Percentiles rank a stretch among this genome's conserved stretches.
Conservation (phyloP, 2,329 filamentous ascomycete genomes). For the Aspergillus versicolor region DNA sequence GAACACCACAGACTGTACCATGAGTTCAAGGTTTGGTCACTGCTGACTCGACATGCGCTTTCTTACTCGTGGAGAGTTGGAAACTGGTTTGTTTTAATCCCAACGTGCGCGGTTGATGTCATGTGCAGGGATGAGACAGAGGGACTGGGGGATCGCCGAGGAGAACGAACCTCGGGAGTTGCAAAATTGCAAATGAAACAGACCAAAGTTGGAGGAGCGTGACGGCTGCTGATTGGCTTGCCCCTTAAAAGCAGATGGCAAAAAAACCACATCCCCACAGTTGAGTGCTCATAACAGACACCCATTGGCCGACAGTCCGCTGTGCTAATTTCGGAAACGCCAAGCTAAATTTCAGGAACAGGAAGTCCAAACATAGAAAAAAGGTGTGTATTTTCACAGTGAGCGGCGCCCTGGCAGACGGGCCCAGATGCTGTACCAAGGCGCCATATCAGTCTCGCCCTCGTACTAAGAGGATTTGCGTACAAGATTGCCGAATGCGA, state of each 20-base stretch:
- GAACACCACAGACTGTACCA: background rate
- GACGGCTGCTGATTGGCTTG: background rate
- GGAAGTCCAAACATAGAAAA: background rate
- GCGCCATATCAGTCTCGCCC: background rate
- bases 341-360: constrained; percentile 7
- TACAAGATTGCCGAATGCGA: background rate
- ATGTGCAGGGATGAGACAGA: background rate
- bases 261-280: background rate
- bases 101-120: background rate
- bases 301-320: background rate
- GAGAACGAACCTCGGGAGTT: background rate
- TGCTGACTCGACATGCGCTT: background rate
- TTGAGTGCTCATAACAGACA: background rate
- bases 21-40: background rate
- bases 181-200: background rate
- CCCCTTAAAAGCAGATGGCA: background rate
- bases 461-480: background rate
- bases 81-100: background rate
- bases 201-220: background rate
- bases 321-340: constrained; percentile 2
- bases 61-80: no score
- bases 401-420: background rate
- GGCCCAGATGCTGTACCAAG: background rate
- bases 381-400: background rate
- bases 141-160: background rate